Conservation (phyloP, 2,329 filamentous ascomycete species). For the Colletotrichum gloeosporioides region DNA sequence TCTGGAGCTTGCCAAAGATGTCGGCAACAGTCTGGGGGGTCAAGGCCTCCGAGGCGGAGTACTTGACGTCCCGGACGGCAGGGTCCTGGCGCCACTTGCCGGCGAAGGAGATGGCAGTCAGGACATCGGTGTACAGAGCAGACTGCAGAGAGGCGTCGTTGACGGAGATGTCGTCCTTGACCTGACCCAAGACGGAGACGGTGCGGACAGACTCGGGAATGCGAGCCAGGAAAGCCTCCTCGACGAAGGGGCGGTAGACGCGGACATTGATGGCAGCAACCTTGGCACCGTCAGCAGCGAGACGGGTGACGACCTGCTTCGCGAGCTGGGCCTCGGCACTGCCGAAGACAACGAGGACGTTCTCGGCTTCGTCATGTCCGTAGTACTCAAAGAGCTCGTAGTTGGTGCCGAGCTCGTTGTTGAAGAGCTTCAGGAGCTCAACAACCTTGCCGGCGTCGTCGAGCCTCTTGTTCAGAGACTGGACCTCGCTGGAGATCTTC, state of each 20-base stretch:
- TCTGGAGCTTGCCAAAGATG: constrained; percentile 52
- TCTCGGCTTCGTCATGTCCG: constrained; percentile 79
- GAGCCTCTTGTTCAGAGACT: constrained; percentile 71
- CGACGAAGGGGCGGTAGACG: constrained; percentile 92
- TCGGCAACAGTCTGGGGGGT: constrained; percentile 60
- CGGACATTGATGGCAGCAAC: constrained; percentile 91
- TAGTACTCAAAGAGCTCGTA: constrained; percentile 95
- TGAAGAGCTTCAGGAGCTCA: constrained; percentile 76
- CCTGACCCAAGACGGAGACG: constrained; percentile 89
- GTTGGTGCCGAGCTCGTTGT: constrained; percentile 90
- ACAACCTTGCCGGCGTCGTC: constrained; percentile 74
- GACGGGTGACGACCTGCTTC: constrained; percentile 76
- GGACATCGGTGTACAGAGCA: constrained; percentile 88
- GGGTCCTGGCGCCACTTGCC: constrained; percentile 68
- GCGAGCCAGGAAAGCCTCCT: constrained; percentile 87
- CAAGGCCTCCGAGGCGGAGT: constrained; percentile 69
- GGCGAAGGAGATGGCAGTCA: constrained; percentile 84
- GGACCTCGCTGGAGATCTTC: constrained; percentile 66
- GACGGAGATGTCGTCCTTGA: constrained; percentile 74
- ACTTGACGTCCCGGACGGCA: constrained; percentile 84
- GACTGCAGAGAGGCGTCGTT: constrained; percentile 80
- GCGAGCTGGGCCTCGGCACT: constrained; percentile 88
- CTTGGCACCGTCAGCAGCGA: constrained; percentile 76
- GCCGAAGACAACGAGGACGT: constrained; percentile 90
- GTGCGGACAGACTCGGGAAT: constrained; percentile 78